These are phyloP conservation scores for Wallacemonas sp. DNA, from an alignment of 208 protist genomes.

Conservation along the genomic window DNA sequence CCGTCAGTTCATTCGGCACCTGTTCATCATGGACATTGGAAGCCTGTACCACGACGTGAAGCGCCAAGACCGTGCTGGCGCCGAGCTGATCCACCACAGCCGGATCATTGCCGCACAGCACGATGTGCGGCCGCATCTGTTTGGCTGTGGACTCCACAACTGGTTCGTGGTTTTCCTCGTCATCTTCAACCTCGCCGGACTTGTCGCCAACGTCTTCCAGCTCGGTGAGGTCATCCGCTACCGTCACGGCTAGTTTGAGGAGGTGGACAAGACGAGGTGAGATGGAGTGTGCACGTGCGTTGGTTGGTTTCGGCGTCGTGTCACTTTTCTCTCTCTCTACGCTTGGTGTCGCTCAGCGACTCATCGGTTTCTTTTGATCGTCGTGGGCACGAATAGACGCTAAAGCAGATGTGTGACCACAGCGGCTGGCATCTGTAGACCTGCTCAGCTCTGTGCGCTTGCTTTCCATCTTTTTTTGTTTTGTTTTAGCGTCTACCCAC, in stretches of 20 bases:
- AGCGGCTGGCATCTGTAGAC: too few species aligned
- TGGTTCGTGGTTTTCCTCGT: conserved; percentile 25
- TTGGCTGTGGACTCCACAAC: conserved; percentile 22
- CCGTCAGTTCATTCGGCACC: conserved; percentile 38
- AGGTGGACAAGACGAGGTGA: too few species aligned
- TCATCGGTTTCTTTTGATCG: too few species aligned
- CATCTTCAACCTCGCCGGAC: conserved; percentile 30
- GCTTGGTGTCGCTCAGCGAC: neutral
- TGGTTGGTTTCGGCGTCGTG: neutral
- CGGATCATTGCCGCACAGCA: conserved; percentile 29
- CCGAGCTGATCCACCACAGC: conserved; percentile 49
- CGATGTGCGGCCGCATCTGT: conserved; percentile 51
- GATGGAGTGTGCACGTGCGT: neutral
- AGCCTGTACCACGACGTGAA: conserved; percentile 59
- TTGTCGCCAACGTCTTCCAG: conserved; percentile 37
- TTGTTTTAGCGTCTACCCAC: too few species aligned
- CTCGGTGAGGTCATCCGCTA: conserved; percentile 29
- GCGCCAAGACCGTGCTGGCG: conserved; percentile 22
- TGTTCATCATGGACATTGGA: conserved; percentile 71
- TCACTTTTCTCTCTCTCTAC: neutral
- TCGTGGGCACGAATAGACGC: too few species aligned
- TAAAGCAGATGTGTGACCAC: too few species aligned
- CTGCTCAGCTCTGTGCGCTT: neutral
- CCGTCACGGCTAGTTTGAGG: neutral
- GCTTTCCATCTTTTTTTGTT: neutral